A percentile compares a stretch with the other conserved stretches of the same genome.
These are phyloP conservation scores for Sinapis alba DNA, from an alignment of 441 rosid species.

Conservation along the genomic window DNA sequence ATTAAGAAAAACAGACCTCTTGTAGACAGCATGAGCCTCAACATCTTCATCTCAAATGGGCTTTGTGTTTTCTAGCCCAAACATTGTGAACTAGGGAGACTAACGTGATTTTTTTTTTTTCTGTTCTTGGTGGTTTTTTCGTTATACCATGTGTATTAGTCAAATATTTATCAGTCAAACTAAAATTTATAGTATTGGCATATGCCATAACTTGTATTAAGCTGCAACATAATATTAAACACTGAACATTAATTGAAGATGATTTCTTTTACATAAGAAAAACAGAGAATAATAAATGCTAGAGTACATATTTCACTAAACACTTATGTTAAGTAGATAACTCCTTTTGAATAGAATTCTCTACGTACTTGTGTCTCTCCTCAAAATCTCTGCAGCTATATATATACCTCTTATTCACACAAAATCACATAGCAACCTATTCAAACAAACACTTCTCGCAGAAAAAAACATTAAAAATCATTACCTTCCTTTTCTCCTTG, in stretches of 20 bases:
- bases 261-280: background rate
- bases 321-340: conserved; percentile 30
- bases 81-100: background rate
- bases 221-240: background rate
- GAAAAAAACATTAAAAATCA: background rate
- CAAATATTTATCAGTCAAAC: background rate
- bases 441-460: background rate
- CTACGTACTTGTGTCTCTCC: background rate
- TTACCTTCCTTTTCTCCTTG: background rate
- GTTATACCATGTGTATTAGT: background rate
- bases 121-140: background rate
- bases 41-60: background rate
- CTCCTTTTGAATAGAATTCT: conserved; percentile 24
- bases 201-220: background rate
- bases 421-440: conserved; percentile 3
- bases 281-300: background rate
- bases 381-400: background rate
- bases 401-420: background rate
- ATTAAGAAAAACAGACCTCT: background rate
- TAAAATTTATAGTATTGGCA: background rate
- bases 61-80: background rate
- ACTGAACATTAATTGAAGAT: background rate
- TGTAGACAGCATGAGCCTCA: background rate
- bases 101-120: background rate
- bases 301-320: conserved; percentile 1